Evolutionary conservation across 768 basidiomycete species (phyloP).

Genomic region (Rhodosporidiobolus odoratus): DNA sequence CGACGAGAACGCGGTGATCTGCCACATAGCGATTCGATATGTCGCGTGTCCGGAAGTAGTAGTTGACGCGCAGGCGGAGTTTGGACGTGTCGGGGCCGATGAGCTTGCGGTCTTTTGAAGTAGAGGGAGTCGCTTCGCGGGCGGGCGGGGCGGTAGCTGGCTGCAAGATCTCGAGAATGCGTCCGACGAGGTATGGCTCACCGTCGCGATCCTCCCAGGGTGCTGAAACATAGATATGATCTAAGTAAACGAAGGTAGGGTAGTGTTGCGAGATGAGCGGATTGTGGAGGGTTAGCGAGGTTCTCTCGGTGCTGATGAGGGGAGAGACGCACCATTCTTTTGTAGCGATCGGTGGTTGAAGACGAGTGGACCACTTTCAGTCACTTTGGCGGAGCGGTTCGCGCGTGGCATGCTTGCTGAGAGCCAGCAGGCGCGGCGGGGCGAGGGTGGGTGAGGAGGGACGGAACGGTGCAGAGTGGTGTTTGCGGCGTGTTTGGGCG

Average conservation of each 20-base stretch:
- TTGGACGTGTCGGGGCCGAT: constrained; percentile 45
- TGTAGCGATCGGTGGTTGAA: constrained; percentile 14
- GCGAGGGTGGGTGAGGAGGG: background rate
- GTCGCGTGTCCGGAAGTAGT: constrained; percentile 96
- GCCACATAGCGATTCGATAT: constrained; percentile 76
- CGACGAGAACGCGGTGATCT: constrained; percentile 85
- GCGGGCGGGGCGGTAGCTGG: background rate
- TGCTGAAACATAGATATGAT: constrained; percentile 95
- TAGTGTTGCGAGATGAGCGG: background rate
- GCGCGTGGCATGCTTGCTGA: constrained; percentile 12
- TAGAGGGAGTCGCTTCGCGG: background rate
- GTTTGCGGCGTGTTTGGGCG: too few relatives aligned
- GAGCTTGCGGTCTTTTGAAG: constrained; percentile 50
- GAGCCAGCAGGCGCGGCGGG: too few relatives aligned
- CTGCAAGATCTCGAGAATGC: constrained; percentile 96
- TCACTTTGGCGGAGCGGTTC: background rate
- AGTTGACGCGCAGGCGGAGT: constrained; percentile 73
- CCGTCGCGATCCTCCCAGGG: constrained; percentile 87
- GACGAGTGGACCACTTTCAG: background rate
- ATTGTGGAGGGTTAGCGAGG: too few relatives aligned
- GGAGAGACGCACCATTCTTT: constrained; percentile 22
- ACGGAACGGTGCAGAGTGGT: too few relatives aligned
- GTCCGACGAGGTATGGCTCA: constrained; percentile 84
- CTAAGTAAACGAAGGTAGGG: constrained; percentile 49
- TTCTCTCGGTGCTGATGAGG: too few relatives aligned